These are phyloP conservation scores for Pichia sp. DNA, from an alignment of 1,139 yeast genomes.

Conservation along the genomic window DNA sequence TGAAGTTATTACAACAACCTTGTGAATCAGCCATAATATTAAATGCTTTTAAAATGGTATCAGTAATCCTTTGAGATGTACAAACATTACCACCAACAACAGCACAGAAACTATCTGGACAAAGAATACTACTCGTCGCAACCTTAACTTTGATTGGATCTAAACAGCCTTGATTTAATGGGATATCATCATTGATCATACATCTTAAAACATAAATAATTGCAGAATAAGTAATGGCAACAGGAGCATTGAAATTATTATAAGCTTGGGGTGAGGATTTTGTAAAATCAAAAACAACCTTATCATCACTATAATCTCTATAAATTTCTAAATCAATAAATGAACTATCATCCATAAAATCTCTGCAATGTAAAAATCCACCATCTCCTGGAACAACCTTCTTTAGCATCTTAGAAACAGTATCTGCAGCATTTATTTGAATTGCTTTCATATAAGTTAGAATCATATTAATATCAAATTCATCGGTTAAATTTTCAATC, in stretches of 20 bases:
- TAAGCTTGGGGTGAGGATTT: constrained; percentile 43
- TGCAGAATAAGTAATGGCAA: constrained; percentile 37
- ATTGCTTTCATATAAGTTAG: constrained; percentile 55
- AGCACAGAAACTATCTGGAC: constrained; percentile 39
- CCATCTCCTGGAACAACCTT: constrained; percentile 28
- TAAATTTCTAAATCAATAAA: constrained; percentile 39
- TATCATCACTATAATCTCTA: constrained; percentile 34
- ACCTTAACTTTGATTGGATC: constrained; percentile 36
- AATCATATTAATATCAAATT: constrained; percentile 46
- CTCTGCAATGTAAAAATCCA: constrained; percentile 40
- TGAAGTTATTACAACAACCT: constrained; percentile 39
- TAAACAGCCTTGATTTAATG: constrained; percentile 41
- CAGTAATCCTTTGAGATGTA: constrained; percentile 42
- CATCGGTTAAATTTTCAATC: constrained; percentile 41
- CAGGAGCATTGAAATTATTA: constrained; percentile 39
- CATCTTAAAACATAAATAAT: constrained; percentile 39
- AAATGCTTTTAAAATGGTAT: constrained; percentile 37
- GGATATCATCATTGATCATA: constrained; percentile 38
- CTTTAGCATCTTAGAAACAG: constrained; percentile 38
- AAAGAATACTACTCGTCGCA: constrained; percentile 35
- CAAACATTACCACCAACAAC: constrained; percentile 44
- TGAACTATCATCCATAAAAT: constrained; percentile 60
- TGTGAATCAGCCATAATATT: constrained; percentile 39
- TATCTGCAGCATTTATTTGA: constrained; percentile 50
- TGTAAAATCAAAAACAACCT: constrained; percentile 48